Evolutionary conservation across 163 green algal genomes (phyloP), one percentile per base, ranked within the genome.

Genomic region (Chlorella variabilis): DNA sequence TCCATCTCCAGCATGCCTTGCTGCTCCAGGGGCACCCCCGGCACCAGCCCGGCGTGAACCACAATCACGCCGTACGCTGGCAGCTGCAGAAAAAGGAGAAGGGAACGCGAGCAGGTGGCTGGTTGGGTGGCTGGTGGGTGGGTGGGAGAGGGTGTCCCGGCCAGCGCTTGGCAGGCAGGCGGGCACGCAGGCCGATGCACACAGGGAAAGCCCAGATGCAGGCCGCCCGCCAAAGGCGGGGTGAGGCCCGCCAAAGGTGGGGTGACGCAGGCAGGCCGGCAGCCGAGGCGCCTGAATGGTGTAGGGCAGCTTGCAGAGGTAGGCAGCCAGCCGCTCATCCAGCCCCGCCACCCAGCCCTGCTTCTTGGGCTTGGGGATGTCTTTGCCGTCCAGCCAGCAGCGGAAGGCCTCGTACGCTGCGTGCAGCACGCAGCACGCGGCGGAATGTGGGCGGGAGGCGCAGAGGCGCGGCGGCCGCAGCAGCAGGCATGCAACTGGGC

Each of bases 221-320:
- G 11, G 1, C 5, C 61, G 4, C 11, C 15, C 11, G 29, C 45
- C 21, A 92, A 15, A 54, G 15, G 11, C 15, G 11, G 15, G 45
- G 15, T 15, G 11, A 11, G 15, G 45, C 11, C 45, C 15, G 45
- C 15, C 45, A 54, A 54, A 54, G 11, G 11, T 54, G 45, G 15
- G 15, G 15, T 54, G 45, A 23, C 11, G 15, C 11, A 23, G 45
- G 45, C 45, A 54, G 45, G 45, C 45, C 45, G 11, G 45, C 11
- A 54, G 11, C 45, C 45, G 15, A 15, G 15, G 15, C 45, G 45
- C 38, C 7, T 56, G 17, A 15, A 93, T 8, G 0, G 81, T 92
- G 77, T 89, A 93, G 0, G 89, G 89, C 78, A 92, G 62, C 11
- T 77, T 5, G 15, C 27, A 11, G 49, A 93, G 75, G 29, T 85